A percentile compares a stretch with the other conserved stretches of the same genome.
Evolutionary conservation across 2,329 filamentous ascomycete genomes (phyloP).

Genomic region (Aspergillus udagawae): DNA sequence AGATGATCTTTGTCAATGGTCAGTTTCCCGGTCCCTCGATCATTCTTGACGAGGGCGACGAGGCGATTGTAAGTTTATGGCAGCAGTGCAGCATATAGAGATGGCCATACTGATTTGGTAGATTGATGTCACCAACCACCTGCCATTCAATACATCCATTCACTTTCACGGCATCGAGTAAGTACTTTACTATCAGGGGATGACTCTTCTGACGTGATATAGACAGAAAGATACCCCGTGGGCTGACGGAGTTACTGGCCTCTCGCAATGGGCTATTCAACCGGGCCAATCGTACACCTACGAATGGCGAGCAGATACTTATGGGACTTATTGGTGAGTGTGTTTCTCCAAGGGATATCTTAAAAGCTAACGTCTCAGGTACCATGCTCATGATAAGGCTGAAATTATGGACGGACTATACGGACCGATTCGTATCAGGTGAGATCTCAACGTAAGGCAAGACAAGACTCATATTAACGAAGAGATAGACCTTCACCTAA

Average conservation of each 20-base stretch:
- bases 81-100: neutral
- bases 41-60: constrained; percentile 24
- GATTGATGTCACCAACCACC: constrained; percentile 28
- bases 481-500: neutral
- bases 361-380: constrained; percentile 9
- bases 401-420: constrained; percentile 59
- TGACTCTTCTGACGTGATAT: neutral
- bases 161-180: constrained; percentile 40
- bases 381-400: constrained; percentile 52
- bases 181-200: neutral
- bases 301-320: constrained; percentile 50
- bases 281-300: constrained; percentile 50
- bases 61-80: constrained; percentile 20
- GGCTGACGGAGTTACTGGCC: constrained; percentile 57
- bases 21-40: constrained; percentile 30
- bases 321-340: constrained; percentile 55
- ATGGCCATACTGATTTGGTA: neutral
- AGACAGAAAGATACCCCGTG: constrained; percentile 51
- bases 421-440: constrained; percentile 42
- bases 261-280: constrained; percentile 52
- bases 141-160: constrained; percentile 29
- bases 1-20: constrained; percentile 31
- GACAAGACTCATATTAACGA: neutral
- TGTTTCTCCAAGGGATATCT: neutral
- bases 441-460: neutral